Evolutionary conservation across 2,329 filamentous ascomycete species (phyloP).

Genomic region (Davidsoniella neocaledoniae): DNA sequence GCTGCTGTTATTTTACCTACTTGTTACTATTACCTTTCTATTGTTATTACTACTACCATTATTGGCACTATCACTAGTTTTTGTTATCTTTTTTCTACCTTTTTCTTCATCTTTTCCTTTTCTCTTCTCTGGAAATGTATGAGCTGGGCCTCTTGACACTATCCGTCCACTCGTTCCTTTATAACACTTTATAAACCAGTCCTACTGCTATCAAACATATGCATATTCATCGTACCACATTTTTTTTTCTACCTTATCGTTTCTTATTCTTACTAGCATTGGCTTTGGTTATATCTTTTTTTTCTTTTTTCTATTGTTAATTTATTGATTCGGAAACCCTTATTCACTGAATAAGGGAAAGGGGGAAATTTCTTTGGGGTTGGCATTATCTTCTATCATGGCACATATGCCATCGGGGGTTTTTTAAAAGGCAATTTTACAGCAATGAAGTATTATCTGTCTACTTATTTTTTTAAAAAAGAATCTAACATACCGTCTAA

Average conservation of each 20-base stretch:
- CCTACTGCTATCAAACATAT: background rate
- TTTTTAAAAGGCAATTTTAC: too few relatives aligned
- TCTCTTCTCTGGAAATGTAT: background rate
- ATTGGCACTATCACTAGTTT: background rate
- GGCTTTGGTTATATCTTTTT: background rate
- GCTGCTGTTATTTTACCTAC: background rate
- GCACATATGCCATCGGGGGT: too few relatives aligned
- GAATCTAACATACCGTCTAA: too few relatives aligned
- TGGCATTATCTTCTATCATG: too few relatives aligned
- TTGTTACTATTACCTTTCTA: background rate
- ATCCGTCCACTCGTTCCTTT: background rate
- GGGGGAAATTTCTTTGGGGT: too few relatives aligned
- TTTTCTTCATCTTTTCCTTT: background rate
- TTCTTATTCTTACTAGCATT: background rate
- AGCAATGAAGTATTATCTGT: too few relatives aligned
- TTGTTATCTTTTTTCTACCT: background rate
- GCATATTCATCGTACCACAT: background rate
- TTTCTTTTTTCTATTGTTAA: background rate
- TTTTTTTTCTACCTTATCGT: too few relatives aligned
- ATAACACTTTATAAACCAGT: background rate
- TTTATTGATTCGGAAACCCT: background rate
- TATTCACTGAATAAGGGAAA: too few relatives aligned
- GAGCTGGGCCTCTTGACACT: constrained; percentile 2
- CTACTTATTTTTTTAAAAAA: too few relatives aligned
- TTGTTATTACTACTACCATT: background rate